Evolutionary conservation across 163 green algal genomes (phyloP).

Genomic region (Chloromonas sp.): DNA sequence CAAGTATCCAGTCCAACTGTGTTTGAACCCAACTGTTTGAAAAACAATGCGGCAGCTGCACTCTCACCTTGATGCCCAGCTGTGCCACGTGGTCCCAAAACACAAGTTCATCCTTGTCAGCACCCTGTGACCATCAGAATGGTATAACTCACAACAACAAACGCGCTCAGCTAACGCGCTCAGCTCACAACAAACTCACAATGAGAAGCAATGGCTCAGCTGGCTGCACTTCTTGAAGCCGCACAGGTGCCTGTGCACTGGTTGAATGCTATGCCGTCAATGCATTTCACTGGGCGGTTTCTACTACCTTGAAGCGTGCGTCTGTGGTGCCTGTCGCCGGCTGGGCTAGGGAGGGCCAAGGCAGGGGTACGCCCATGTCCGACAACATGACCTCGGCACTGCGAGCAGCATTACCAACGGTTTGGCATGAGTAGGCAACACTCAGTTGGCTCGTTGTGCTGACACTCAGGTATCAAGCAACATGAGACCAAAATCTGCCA

Average conservation of each 20-base stretch:
- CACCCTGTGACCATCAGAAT: neutral
- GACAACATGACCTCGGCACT: constrained; percentile 76
- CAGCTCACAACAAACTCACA: too few relatives aligned
- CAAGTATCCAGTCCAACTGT: too few relatives aligned
- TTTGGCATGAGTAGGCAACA: neutral
- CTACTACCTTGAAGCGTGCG: constrained; percentile 38
- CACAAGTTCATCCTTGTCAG: constrained; percentile 8
- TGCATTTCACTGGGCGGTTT: too few relatives aligned
- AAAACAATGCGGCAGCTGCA: neutral
- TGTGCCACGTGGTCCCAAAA: constrained; percentile 26
- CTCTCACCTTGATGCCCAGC: constrained; percentile 20
- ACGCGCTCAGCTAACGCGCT: too few relatives aligned
- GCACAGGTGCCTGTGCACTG: too few relatives aligned
- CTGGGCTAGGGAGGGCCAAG: constrained; percentile 49
- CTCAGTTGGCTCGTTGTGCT: neutral
- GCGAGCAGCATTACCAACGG: constrained; percentile 25
- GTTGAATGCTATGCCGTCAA: too few relatives aligned
- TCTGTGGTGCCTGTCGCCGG: constrained; percentile 23
- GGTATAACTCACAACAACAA: too few relatives aligned
- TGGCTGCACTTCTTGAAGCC: too few relatives aligned
- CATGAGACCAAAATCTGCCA: neutral
- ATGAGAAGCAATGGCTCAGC: too few relatives aligned
- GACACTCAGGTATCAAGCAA: neutral
- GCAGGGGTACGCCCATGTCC: constrained; percentile 65
- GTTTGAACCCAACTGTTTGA: too few relatives aligned